These are phyloP conservation scores for Tephrocybe rancida DNA, from an alignment of 768 basidiomycete species.

Conservation along the genomic window DNA sequence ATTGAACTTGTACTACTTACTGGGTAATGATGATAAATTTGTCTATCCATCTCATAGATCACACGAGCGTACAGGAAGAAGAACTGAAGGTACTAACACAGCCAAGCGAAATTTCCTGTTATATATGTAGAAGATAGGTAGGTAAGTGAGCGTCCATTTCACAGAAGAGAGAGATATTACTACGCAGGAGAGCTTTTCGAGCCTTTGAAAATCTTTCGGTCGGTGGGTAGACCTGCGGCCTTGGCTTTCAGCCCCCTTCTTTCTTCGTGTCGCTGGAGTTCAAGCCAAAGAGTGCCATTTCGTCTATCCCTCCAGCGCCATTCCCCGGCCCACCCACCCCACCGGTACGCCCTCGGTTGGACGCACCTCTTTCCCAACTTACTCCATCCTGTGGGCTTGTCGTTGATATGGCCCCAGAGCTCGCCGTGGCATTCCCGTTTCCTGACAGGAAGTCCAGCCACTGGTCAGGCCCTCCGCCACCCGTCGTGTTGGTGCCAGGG, in stretches of 20 bases:
- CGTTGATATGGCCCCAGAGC: not conserved
- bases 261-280: constrained; percentile 10
- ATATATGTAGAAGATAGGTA: too few relatives aligned
- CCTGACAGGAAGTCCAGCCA: constrained; percentile 15
- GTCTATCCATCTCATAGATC: too few relatives aligned
- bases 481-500: not conserved
- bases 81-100: too few relatives aligned
- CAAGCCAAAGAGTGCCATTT: constrained; percentile 6
- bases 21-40: too few relatives aligned
- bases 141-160: too few relatives aligned
- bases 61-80: too few relatives aligned
- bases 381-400: not conserved
- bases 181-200: too few relatives aligned
- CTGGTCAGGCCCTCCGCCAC: constrained; percentile 3
- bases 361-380: constrained; percentile 10
- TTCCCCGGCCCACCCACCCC: not conserved
- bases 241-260: constrained; percentile 2
- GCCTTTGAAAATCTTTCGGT: too few relatives aligned
- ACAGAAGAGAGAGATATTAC: too few relatives aligned
- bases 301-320: constrained; percentile 3
- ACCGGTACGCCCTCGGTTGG: not conserved
- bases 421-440: not conserved
- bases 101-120: too few relatives aligned
- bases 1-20: too few relatives aligned
- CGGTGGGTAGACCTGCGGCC: too few relatives aligned